Percentiles rank a stretch among this genome's conserved stretches.
Conservation (phyloP, 2,329 filamentous ascomycete genomes). For the Orbilia javanica region DNA sequence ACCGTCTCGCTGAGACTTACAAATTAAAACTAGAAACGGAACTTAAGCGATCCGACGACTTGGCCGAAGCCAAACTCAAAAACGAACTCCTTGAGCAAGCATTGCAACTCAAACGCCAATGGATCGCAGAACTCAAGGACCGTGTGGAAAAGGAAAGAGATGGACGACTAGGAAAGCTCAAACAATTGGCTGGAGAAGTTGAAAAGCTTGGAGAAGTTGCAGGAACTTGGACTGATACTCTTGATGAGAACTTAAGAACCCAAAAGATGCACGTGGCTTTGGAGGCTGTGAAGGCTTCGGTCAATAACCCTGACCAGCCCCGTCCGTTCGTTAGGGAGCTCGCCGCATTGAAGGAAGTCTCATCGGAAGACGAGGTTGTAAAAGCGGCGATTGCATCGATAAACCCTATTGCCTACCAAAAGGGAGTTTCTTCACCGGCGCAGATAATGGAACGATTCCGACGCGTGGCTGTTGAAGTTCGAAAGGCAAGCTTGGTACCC, state of each 20-base stretch:
- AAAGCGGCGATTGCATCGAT: conserved; percentile 96
- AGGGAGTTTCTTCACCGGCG: conserved; percentile 83
- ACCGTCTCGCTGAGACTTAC: conserved; percentile 81
- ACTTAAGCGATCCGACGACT: conserved; percentile 80
- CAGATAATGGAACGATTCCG: conserved; percentile 97
- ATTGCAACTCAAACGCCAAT: conserved; percentile 86
- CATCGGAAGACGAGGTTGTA: conserved; percentile 84
- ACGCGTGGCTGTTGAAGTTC: conserved; percentile 88
- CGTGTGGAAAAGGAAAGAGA: conserved; percentile 90
- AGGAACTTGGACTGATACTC: conserved; percentile 87
- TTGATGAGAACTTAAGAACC: conserved; percentile 90
- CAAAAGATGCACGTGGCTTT: conserved; percentile 97
- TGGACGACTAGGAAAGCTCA: conserved; percentile 85
- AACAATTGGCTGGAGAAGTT: conserved; percentile 81
- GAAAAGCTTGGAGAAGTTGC: conserved; percentile 88
- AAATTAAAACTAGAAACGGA: conserved; percentile 83
- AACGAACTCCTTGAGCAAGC: conserved; percentile 93
- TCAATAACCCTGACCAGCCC: conserved; percentile 80
- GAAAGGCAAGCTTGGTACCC: conserved; percentile 91
- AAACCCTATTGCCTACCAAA: conserved; percentile 92
- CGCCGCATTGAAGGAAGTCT: conserved; percentile 92
- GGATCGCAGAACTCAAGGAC: conserved; percentile 80
- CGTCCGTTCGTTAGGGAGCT: conserved; percentile 92
- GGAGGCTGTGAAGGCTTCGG: conserved; percentile 86
- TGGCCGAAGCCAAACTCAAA: conserved; percentile 84